phyloP scores from a whole-genome alignment of 306 rosid species.

The Castanea mollissima region DNA sequence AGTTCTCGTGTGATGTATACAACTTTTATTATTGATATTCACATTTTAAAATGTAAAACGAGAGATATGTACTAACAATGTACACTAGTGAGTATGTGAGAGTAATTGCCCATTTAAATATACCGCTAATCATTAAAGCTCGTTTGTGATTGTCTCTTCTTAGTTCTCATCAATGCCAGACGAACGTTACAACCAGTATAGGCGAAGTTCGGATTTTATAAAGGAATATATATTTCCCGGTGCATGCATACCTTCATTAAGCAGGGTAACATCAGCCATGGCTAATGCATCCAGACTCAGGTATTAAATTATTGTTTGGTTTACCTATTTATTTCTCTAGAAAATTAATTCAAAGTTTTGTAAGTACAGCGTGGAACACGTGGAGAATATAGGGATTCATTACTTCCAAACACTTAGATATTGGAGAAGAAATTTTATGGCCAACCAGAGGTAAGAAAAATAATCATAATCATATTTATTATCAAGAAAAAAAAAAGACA shows the following conservation, averaged over 20 bases:
- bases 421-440: constrained; percentile 84
- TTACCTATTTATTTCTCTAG: background rate
- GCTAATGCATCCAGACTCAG: constrained; percentile 55
- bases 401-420: constrained; percentile 78
- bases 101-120: no score
- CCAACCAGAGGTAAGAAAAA: constrained; percentile 46
- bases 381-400: constrained; percentile 82
- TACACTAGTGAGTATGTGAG: no score
- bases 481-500: no score
- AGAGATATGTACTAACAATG: no score
- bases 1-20: no score
- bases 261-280: constrained; percentile 81
- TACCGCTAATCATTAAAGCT: no score
- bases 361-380: constrained; percentile 63
- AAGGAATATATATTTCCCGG: constrained; percentile 89
- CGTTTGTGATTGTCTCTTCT: background rate
- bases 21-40: no score
- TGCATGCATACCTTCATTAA: constrained; percentile 76
- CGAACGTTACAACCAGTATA: constrained; percentile 65
- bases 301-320: constrained; percentile 31
- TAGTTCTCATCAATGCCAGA: constrained; percentile 84
- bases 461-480: background rate
- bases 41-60: no score
- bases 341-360: background rate
- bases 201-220: constrained; percentile 78